Conservation (phyloP, 2,329 filamentous ascomycete genomes). For the Falciphora oryzae region DNA sequence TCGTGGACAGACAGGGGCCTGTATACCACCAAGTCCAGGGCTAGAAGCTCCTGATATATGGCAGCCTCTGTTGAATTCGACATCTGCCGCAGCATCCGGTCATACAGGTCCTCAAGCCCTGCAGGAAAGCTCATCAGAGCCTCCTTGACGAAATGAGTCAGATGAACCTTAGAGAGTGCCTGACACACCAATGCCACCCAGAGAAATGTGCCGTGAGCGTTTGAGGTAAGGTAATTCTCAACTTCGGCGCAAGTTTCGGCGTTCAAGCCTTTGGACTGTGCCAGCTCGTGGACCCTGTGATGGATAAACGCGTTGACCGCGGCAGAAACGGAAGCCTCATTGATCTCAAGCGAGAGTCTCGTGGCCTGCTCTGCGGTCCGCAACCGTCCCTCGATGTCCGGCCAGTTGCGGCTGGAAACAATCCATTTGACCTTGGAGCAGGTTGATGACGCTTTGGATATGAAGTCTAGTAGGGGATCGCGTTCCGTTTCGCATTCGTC, state of each 20-base stretch:
- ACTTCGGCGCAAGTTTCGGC: slow-evolving; percentile 21
- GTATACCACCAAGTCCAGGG: too few species aligned
- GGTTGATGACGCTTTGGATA: slow-evolving; percentile 19
- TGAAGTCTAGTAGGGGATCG: slow-evolving; percentile 15
- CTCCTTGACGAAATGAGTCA: too few species aligned
- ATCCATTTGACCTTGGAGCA: slow-evolving; percentile 5
- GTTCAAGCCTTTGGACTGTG: slow-evolving; percentile 11
- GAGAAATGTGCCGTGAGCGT: too few species aligned
- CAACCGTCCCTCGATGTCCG: not conserved
- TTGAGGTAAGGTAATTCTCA: too few species aligned
- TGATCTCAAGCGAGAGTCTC: not conserved
- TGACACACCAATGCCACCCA: too few species aligned
- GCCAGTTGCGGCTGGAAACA: not conserved
- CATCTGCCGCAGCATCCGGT: too few species aligned
- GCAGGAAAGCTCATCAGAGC: too few species aligned
- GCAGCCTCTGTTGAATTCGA: too few species aligned
- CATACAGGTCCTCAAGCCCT: too few species aligned
- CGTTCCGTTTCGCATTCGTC: not conserved
- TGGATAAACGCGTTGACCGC: not conserved
- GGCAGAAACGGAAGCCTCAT: not conserved
- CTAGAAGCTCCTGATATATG: too few species aligned
- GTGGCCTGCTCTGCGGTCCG: not conserved
- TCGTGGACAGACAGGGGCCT: too few species aligned
- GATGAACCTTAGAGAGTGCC: too few species aligned
- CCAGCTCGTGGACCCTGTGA: not conserved